phyloP scores from a whole-genome alignment of 1,284 basidiomycete genomes.

The Apiotrichum laibachii region DNA sequence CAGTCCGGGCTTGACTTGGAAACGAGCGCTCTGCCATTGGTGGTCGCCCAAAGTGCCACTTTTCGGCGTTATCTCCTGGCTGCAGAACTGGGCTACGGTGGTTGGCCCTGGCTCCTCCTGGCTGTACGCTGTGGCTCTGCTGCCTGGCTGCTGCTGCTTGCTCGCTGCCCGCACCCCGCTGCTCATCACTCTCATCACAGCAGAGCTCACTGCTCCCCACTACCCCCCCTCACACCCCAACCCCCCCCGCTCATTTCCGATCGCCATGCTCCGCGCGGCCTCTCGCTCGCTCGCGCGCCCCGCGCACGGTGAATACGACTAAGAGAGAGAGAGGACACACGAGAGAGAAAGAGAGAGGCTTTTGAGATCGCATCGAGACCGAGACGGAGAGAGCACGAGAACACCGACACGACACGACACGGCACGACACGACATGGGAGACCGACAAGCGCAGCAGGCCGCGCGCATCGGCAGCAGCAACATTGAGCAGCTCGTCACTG shows the following conservation, averaged over 20 bases:
- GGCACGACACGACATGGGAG: too few relatives aligned
- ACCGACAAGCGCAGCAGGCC: too few relatives aligned
- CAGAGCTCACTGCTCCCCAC: background rate
- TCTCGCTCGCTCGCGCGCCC: conserved; percentile 27
- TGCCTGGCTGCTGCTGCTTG: background rate
- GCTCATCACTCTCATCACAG: background rate
- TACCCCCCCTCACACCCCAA: background rate
- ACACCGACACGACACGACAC: too few relatives aligned
- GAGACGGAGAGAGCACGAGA: background rate
- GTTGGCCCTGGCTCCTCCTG: background rate
- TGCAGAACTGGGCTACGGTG: background rate
- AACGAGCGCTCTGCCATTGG: background rate
- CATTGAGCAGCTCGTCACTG: too few relatives aligned
- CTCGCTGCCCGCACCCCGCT: background rate
- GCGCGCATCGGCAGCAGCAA: too few relatives aligned
- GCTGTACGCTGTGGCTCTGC: background rate
- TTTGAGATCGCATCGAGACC: background rate
- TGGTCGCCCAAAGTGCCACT: background rate
- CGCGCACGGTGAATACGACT: conserved; percentile 11
- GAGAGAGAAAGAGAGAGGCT: background rate
- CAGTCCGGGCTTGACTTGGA: too few relatives aligned
- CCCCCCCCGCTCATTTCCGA: background rate
- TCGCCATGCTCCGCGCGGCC: conserved; percentile 29
- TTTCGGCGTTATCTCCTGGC: background rate
- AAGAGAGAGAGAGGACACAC: background rate